These are phyloP conservation scores for Pseudozyma sp. DNA, from an alignment of 1,284 basidiomycete genomes.

Conservation along the genomic window DNA sequence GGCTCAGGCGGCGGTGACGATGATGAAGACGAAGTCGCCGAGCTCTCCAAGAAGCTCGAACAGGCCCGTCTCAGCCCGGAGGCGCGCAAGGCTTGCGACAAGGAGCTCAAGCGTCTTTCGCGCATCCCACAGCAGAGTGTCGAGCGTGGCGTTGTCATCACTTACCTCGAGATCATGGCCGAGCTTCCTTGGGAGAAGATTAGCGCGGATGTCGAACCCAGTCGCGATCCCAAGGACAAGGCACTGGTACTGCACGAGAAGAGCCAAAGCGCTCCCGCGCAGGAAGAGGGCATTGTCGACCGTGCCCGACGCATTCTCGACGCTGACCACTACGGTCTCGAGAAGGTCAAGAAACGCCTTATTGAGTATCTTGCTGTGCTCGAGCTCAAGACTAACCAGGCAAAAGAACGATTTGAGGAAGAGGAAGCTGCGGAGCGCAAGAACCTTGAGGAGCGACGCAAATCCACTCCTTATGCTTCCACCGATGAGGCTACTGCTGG, in stretches of 20 bases:
- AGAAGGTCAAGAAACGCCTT: slow-evolving; percentile 71
- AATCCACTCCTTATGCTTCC: slow-evolving; percentile 21
- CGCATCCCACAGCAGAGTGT: slow-evolving; percentile 67
- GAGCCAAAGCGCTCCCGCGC: slow-evolving; percentile 10
- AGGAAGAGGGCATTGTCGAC: slow-evolving; percentile 60
- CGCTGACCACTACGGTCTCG: slow-evolving; percentile 71
- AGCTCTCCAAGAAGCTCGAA: slow-evolving; percentile 59
- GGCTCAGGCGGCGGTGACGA: slow-evolving; percentile 49
- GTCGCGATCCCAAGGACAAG: slow-evolving; percentile 27
- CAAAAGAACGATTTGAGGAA: slow-evolving; percentile 54
- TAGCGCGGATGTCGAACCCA: slow-evolving; percentile 50
- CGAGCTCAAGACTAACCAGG: slow-evolving; percentile 69
- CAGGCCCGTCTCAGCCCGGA: slow-evolving; percentile 59
- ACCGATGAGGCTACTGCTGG: slow-evolving; percentile 29
- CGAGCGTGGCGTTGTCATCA: slow-evolving; percentile 67
- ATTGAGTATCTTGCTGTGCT: slow-evolving; percentile 71
- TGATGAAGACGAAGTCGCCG: slow-evolving; percentile 64
- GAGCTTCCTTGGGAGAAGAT: slow-evolving; percentile 69
- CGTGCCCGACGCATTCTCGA: slow-evolving; percentile 68
- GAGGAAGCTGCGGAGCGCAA: slow-evolving; percentile 45
- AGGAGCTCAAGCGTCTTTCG: slow-evolving; percentile 66
- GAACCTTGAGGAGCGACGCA: slow-evolving; percentile 35
- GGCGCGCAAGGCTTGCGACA: slow-evolving; percentile 65
- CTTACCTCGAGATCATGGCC: slow-evolving; percentile 69
- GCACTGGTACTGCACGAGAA: slow-evolving; percentile 38